A percentile compares a stretch with the other conserved stretches of the same genome.
Conservation (phyloP, 441 rosid genomes). For the Eruca vesicaria region DNA sequence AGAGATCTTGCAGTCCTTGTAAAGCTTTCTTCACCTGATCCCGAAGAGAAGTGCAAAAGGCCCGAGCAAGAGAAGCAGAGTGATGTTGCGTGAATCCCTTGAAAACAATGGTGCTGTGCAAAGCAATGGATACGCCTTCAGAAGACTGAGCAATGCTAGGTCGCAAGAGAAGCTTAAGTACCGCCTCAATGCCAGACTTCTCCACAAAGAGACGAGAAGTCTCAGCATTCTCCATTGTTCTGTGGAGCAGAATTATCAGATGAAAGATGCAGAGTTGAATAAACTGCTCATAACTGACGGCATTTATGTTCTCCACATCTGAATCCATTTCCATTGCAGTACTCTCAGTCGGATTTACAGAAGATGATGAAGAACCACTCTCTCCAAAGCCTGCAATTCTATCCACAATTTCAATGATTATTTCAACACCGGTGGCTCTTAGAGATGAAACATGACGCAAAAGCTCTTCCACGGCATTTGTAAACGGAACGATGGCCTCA, state of each 20-base stretch:
- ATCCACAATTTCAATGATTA: slow-evolving; percentile 84
- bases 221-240: slow-evolving; percentile 96
- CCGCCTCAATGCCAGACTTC: slow-evolving; percentile 93
- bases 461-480: slow-evolving; percentile 98
- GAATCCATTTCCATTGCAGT: slow-evolving; percentile 96
- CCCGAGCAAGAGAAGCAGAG: slow-evolving; percentile 86
- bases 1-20: slow-evolving; percentile 49
- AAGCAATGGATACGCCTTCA: slow-evolving; percentile 95
- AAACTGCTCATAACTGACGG: slow-evolving; percentile 80
- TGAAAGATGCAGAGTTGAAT: slow-evolving; percentile 88
- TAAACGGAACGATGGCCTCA: slow-evolving; percentile 94
- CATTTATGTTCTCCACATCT: slow-evolving; percentile 63
- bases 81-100: slow-evolving; percentile 98
- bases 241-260: slow-evolving; percentile 92
- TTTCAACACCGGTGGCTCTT: slow-evolving; percentile 89
- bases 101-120: slow-evolving; percentile 98
- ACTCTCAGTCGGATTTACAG: slow-evolving; percentile 53
- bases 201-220: slow-evolving; percentile 95
- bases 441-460: slow-evolving; percentile 89
- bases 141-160: slow-evolving; percentile 92
- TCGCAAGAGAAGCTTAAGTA: slow-evolving; percentile 82
- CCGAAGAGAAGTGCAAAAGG: slow-evolving; percentile 83
- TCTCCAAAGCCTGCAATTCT: slow-evolving; percentile 74
- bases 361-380: slow-evolving; percentile 43
- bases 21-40: slow-evolving; percentile 78